Evolutionary conservation across 352 stramenopile species (phyloP), one percentile per base, ranked within the genome.

Genomic region (Phytopythium litorale): DNA sequence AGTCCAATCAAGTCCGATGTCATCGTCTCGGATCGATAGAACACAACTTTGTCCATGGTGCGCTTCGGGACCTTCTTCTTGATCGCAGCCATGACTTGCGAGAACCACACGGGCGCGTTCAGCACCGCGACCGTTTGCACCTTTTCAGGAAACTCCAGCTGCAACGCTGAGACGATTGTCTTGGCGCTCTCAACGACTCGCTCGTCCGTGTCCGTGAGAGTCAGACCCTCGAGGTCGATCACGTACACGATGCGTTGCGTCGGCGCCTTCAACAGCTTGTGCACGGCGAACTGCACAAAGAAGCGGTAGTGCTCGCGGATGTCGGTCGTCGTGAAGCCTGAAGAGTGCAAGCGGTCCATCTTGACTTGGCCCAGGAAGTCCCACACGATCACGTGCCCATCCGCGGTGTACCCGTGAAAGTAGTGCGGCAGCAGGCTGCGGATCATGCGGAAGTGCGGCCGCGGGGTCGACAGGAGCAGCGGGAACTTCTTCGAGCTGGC

Each of bases 351-450:
- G 58, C 81, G 81, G 51, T 91, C 81, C 79, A 89, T 84, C 54
- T 93, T 90, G 64, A 91, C 82, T 50, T 87, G 79, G 2, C 84
- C 84, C 16, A 93, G 45, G 33, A 91, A 91, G 42, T 93, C 84
- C 81, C 81, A 93, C 38, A 91, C 74, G 13, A 93, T 69, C 11
- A 89, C 76, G 59, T 91, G 65, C 9, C 84, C 84, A 16, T 83
- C 67, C 1, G 76, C 74, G 4, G 79, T 89, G 65, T 88, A 93
- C 30, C 84, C 84, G 48, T 93, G 84, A 30, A 83, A 91, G 32
- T 85, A 91, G 42, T 93, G 84, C 7, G 84, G 84, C 21, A 93
- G 42, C 52, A 93, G 85, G 50, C 64, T 72, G 25, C 81, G 81
- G 35, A 93, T 88, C 52, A 76, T 76, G 23, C 80, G 80, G 56